Base-by-base conservation (phyloP, 2,329 filamentous ascomycete genomes). In the Ophiostoma populinum region DNA sequence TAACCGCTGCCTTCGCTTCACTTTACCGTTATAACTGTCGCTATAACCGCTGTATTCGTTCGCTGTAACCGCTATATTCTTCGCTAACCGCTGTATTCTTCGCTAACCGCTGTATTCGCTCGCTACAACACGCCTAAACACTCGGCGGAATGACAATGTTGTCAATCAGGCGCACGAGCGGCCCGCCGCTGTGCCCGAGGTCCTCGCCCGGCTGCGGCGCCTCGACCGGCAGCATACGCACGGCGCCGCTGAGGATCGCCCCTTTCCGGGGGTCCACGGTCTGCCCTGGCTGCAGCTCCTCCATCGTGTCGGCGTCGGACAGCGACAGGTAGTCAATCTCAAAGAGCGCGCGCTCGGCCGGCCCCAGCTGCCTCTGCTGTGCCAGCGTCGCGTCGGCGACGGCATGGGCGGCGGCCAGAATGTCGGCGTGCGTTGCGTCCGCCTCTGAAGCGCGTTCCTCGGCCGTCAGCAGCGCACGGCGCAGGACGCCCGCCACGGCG, bases 241-340 rank as follows among this genome's bases (percentile, higher is more conserved):
- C 62, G 0, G 90, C 90, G 4, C 82, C 85, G 51, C 87, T 95
- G 38, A 98, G 55, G 24, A 98, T 78, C 0, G 78, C 86, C 2
- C 87, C 87, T 43, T 62, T 71, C 0, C 58, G 55, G 0, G 66
- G 62, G 48, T 93, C 80, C 2, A 95, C 67, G 7, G 36, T 24
- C 17, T 26, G 18, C 11, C 31, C 13, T 10, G 58, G 52, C 1
- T 78, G 65, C 2, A 93, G 48, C 56, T 95, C 87, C 40, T 80
- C 68, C 59, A 98, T 70, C 0, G 76, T 79, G 7, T 82, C 73
- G 1, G 83, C 80, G 47, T 95, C 83, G 1, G 87, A 80, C 18
- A 98, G 64, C 12, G 85, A 92, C 37, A 98, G 70, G 52, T 98
- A 98, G 53, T 95, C 87, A 7, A 94, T 66, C 51, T 92, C 80